Conservation (phyloP, 768 basidiomycete genomes). For the Lentinula edodes region DNA sequence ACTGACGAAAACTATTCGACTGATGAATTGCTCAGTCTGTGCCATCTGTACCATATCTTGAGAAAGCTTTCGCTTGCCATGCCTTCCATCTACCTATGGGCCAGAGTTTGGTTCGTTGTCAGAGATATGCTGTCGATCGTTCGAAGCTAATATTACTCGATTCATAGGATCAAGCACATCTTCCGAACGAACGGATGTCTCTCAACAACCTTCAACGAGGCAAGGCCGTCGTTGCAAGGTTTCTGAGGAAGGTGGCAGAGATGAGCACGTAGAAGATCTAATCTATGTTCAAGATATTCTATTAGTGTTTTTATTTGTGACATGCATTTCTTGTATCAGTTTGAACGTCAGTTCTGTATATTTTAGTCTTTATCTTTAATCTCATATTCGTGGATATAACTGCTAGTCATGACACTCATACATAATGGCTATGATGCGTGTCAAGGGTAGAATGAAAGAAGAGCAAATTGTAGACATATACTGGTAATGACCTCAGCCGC, state of each 20-base stretch:
- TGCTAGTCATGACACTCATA: no score
- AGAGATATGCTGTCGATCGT: background rate
- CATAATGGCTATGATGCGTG: no score
- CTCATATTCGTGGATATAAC: no score
- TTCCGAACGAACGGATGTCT: conserved; percentile 90
- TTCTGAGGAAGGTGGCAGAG: conserved; percentile 49
- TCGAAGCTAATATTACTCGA: conserved; percentile 1
- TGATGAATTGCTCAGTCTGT: conserved; percentile 57
- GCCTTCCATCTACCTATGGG: conserved; percentile 95
- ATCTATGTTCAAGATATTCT: no score
- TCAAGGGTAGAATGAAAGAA: no score
- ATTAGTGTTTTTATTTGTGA: no score
- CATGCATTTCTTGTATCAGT: background rate
- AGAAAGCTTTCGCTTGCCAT: conserved; percentile 84
- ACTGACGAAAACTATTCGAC: background rate
- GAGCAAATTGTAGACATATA: no score
- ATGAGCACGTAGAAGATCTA: background rate
- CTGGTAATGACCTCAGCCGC: no score
- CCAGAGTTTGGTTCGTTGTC: conserved; percentile 67
- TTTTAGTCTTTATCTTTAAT: no score
- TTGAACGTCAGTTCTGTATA: background rate
- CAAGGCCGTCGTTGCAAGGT: conserved; percentile 72
- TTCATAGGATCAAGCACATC: conserved; percentile 79
- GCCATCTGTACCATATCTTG: conserved; percentile 89
- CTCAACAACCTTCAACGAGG: conserved; percentile 75